Conservation (phyloP, 495 filamentous ascomycete species). For the Ramalina intermedia region DNA sequence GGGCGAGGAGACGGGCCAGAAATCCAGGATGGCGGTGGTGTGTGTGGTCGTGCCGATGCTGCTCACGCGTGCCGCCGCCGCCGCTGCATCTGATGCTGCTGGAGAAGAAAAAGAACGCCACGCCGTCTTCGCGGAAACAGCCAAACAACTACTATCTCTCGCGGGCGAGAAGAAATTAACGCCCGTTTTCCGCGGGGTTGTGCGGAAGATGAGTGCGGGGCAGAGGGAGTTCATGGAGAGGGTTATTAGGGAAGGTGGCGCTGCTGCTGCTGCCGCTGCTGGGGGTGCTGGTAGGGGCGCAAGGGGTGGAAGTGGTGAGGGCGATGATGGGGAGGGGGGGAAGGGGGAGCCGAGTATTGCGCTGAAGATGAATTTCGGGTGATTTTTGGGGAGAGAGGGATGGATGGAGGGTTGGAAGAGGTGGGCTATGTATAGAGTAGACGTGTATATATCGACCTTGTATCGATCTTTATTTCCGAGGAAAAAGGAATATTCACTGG, state of each 20-base stretch:
- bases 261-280: slow-evolving; percentile 10
- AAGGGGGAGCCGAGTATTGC: slow-evolving; percentile 72
- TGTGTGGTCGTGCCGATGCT: slow-evolving; percentile 66
- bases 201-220: slow-evolving; percentile 52
- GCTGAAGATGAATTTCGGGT: slow-evolving; percentile 76
- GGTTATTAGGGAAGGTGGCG: slow-evolving; percentile 49
- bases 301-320: slow-evolving; percentile 18
- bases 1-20: slow-evolving; percentile 27
- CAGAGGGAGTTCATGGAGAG: slow-evolving; percentile 72
- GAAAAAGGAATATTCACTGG: too few relatives aligned
- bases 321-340: slow-evolving; percentile 26
- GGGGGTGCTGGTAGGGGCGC: slow-evolving; percentile 19
- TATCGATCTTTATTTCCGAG: too few relatives aligned
- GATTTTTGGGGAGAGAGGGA: not conserved
- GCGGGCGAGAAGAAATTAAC: slow-evolving; percentile 55
- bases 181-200: slow-evolving; percentile 55
- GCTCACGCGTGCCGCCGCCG: slow-evolving; percentile 47
- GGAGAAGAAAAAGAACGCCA: slow-evolving; percentile 18
- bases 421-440: too few relatives aligned
- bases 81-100: too few relatives aligned
- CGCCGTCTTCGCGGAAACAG: slow-evolving; percentile 50
- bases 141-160: slow-evolving; percentile 61
- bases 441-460: too few relatives aligned
- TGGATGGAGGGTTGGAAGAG: too few relatives aligned
- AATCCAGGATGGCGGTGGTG: slow-evolving; percentile 32